Conservation (phyloP, 176 grass and related monocot species). For the Rhynchospora breviuscula region DNA sequence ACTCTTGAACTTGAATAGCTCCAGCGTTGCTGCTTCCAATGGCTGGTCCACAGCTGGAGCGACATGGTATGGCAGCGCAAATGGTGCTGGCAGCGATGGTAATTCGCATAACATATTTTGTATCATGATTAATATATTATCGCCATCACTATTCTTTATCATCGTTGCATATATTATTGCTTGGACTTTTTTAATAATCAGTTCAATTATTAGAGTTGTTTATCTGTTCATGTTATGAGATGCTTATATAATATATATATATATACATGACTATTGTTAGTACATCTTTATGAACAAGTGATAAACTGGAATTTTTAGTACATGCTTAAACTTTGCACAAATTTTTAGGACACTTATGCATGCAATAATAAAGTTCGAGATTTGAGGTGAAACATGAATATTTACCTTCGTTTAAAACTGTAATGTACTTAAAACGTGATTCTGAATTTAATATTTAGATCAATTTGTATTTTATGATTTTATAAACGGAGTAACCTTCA, state of each 20-base stretch:
- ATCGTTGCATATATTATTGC: not conserved
- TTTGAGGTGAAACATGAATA: not conserved
- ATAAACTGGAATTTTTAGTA: not conserved
- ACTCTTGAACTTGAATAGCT: slow-evolving; percentile 21
- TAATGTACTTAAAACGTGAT: no score
- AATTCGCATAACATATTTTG: not conserved
- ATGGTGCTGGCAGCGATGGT: slow-evolving; percentile 79
- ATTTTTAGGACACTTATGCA: not conserved
- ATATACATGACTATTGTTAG: not conserved
- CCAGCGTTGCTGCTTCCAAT: not conserved
- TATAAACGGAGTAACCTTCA: not conserved
- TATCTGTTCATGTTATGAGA: not conserved
- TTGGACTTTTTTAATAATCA: not conserved
- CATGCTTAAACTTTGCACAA: not conserved
- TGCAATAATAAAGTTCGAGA: not conserved
- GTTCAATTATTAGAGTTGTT: not conserved
- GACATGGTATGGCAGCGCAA: slow-evolving; percentile 69
- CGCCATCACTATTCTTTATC: not conserved
- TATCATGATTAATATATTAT: not conserved
- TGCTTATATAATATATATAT: no score
- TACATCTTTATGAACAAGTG: not conserved
- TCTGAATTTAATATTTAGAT: not conserved
- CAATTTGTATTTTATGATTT: not conserved
- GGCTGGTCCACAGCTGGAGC: slow-evolving; percentile 54
- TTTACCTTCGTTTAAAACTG: not conserved